Evolutionary conservation across 2,329 filamentous ascomycete species (phyloP).

Genomic region (Chaetomium sp.): DNA sequence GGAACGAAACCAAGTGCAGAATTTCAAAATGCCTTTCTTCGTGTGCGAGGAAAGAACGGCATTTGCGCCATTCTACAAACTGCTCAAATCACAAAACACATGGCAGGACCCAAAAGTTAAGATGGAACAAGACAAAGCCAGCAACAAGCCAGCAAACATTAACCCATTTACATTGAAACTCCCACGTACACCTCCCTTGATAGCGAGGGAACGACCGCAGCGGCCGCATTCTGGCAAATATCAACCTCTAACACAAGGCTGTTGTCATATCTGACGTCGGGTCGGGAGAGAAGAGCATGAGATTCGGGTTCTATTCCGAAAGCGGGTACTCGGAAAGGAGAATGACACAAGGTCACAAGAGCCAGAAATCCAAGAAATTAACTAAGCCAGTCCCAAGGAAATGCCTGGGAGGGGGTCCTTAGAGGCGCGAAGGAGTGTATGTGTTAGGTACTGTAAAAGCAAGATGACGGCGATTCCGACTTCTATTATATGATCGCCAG

Average conservation of each 20-base stretch:
- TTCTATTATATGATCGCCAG: slow-evolving; percentile 2
- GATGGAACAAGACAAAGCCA: slow-evolving; percentile 1
- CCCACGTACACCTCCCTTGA: not conserved
- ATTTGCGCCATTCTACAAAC: not conserved
- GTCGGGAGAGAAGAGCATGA: too few species aligned
- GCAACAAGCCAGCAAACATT: not conserved
- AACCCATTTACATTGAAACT: too few species aligned
- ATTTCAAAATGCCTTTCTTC: not conserved
- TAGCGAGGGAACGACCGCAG: not conserved
- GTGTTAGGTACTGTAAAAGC: not conserved
- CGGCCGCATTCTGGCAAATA: slow-evolving; percentile 23
- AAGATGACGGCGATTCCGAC: not conserved
- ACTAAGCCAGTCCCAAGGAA: too few species aligned
- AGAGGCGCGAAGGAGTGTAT: too few species aligned
- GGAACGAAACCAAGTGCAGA: too few species aligned
- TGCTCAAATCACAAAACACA: not conserved
- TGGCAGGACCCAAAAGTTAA: not conserved
- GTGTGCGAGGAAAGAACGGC: not conserved
- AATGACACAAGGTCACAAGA: too few species aligned
- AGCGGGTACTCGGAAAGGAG: too few species aligned
- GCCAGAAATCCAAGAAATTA: too few species aligned
- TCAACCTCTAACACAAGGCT: slow-evolving; percentile 20
- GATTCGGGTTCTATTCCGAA: too few species aligned
- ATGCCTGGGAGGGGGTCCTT: too few species aligned
- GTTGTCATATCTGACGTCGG: not conserved